Base-by-base conservation (phyloP, 345 rosid genomes). In the Sonneratia caseolaris region DNA sequence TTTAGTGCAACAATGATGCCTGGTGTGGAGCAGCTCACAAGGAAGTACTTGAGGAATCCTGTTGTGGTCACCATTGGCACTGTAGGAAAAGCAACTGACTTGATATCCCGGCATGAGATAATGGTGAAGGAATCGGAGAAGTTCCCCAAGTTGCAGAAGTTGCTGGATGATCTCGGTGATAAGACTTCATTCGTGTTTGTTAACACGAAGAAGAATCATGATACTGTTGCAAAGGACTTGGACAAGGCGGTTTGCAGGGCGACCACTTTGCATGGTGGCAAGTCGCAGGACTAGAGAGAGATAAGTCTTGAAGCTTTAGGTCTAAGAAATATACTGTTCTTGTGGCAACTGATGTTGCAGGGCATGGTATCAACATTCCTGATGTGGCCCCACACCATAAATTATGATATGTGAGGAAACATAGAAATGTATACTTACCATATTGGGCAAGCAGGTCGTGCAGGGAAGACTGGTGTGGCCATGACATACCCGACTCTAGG, bases 1-100 rank as follows among this genome's bases (percentile, higher is more conserved):
- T 95, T 95, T 64, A 92, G 96, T 78, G 99, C 99, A 42, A 92
- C 99, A 0, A 92, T 95, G 99, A 95, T 97, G 43, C 89, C 97
- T 68, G 90, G 89, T 18, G 97, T 95, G 48, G 99, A 95, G 83
- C 81, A 97, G 64, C 92, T 95, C 21, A 97, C 97, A 3, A 85
- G 96, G 85, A 95, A 92, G 84, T 92, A 91, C 77, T 79, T 95
- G 81, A 90, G 99, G 75, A 95, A 95, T 71, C 99, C 97, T 36
- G 97, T 92, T 35, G 99, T 95, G 24, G 97, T 95, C 69, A 95
- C 87, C 43, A 87, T 92, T 71, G 97, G 97, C 64, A 90, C 99
- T 72, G 97, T 97, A 74, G 99, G 99, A 70, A 95, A 92, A 82
- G 21, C 99, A 12, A 90, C 99, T 5, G 97, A 95, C 61, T 81